These are phyloP conservation scores for Dissophora globulifera DNA, from an alignment of 192 early-diverging fungal genomes.

Conservation along the genomic window DNA sequence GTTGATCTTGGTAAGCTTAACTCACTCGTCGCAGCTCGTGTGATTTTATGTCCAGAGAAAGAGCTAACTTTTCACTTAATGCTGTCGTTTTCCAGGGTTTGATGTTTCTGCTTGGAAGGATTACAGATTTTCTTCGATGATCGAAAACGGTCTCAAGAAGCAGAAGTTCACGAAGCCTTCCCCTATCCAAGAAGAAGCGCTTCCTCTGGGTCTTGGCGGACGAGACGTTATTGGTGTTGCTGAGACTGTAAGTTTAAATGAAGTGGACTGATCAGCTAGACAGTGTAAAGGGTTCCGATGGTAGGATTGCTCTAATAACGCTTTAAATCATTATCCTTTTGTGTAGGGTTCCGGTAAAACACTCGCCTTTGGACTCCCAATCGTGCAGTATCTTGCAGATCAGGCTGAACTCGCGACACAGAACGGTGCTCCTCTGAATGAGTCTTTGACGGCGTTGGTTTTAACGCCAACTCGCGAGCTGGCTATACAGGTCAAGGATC, in stretches of 20 bases:
- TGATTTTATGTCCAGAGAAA: too few relatives aligned
- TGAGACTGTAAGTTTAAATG: slow-evolving; percentile 71
- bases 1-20: slow-evolving; percentile 55
- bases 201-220: slow-evolving; percentile 75
- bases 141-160: slow-evolving; percentile 76
- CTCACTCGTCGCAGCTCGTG: neutral
- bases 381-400: slow-evolving; percentile 76
- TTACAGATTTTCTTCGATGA: slow-evolving; percentile 63
- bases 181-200: slow-evolving; percentile 84
- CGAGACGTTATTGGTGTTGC: slow-evolving; percentile 93
- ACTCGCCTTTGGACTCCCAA: slow-evolving; percentile 94
- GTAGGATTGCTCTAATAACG: neutral
- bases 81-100: too few relatives aligned
- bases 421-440: slow-evolving; percentile 13
- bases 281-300: neutral
- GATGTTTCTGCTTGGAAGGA: slow-evolving; percentile 79
- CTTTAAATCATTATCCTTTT: neutral
- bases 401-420: slow-evolving; percentile 33
- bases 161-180: slow-evolving; percentile 83
- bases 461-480: slow-evolving; percentile 95
- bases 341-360: slow-evolving; percentile 96
- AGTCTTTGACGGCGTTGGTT: slow-evolving; percentile 73
- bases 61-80: too few relatives aligned
- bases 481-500: slow-evolving; percentile 93
- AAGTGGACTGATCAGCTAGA: neutral